A percentile compares a stretch with the other conserved stretches of the same genome.
phyloP scores from a whole-genome alignment of 129 eudicot species.

The Artemisia annua region DNA sequence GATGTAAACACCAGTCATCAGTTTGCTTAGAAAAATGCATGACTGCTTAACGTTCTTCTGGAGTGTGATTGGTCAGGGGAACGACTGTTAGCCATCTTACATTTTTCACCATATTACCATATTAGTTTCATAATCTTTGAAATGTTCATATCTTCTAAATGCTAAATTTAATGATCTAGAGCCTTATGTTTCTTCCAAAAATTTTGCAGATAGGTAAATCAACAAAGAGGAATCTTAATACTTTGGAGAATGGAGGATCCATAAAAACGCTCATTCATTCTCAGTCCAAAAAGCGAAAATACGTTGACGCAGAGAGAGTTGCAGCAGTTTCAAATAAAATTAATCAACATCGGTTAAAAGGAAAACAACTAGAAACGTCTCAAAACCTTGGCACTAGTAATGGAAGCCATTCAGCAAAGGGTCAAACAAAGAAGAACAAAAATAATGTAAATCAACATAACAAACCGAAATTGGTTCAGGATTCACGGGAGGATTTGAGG shows the following conservation, averaged over 20 bases:
- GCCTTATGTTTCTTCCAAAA: background rate
- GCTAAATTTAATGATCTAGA: slow-evolving; percentile 4
- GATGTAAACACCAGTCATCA: too few species aligned
- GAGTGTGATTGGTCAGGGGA: too few species aligned
- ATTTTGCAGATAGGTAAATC: slow-evolving; percentile 28
- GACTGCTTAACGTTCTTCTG: too few species aligned
- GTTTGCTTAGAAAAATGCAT: too few species aligned
- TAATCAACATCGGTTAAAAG: slow-evolving; percentile 22
- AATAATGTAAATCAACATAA: slow-evolving; percentile 7
- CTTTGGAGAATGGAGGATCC: slow-evolving; percentile 23
- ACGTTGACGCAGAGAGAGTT: background rate
- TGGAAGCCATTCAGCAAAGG: background rate
- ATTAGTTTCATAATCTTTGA: too few species aligned
- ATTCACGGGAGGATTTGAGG: background rate
- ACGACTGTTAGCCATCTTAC: too few species aligned
- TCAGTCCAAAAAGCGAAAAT: slow-evolving; percentile 26
- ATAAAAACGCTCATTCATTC: background rate
- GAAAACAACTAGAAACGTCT: slow-evolving; percentile 13
- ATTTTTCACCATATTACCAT: too few species aligned
- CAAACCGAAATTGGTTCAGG: background rate
- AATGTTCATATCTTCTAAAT: background rate
- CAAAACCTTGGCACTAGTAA: background rate
- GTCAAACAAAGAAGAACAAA: slow-evolving; percentile 12
- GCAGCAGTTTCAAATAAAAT: slow-evolving; percentile 30
- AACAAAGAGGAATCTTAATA: slow-evolving; percentile 16